Evolutionary conservation across 345 rosid species (phyloP), one percentile per base, ranked within the genome.

Genomic region (Hypericum androsaemum): DNA sequence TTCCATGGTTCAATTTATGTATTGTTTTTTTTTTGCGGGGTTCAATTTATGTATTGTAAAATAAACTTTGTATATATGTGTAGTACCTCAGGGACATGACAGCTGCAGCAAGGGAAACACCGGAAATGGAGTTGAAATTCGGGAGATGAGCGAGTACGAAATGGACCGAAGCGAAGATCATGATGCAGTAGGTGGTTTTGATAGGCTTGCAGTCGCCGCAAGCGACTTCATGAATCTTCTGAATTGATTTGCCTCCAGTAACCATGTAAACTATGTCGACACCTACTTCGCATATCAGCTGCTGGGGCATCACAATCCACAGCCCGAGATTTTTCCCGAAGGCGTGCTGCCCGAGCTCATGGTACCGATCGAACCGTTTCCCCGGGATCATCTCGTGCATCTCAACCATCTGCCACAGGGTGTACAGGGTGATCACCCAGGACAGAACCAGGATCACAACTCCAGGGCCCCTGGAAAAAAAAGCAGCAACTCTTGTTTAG

Each of bases 351-450:
- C 71, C 71, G 3, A 66, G 64, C 41, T 66, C 71, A 10, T 66
- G 71, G 51, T 66, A 66, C 51, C 71, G 56, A 35, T 66, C 71
- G 12, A 66, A 60, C 10, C 71, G 49, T 36, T 55, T 66, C 5
- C 71, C 71, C 0, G 71, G 71, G 10, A 66, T 61, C 71, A 66
- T 60, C 46, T 66, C 71, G 43, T 66, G 71, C 71, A 66, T 66
- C 61, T 66, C 71, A 16, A 66, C 71, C 71, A 66, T 66, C 50
- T 66, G 71, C 71, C 71, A 66, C 37, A 66, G 44, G 0, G 71
- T 66, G 62, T 66, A 66, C 1, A 66, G 40, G 0, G 71, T 66
- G 46, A 66, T 66, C 7, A 66, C 2, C 71, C 71, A 66, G 15
- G 71, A 66, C 1, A 66, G 37, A 3, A 66, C 42, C 1, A 66